Conservation (phyloP, 352 stramenopile species). For the Globisporangium paddicum region DNA sequence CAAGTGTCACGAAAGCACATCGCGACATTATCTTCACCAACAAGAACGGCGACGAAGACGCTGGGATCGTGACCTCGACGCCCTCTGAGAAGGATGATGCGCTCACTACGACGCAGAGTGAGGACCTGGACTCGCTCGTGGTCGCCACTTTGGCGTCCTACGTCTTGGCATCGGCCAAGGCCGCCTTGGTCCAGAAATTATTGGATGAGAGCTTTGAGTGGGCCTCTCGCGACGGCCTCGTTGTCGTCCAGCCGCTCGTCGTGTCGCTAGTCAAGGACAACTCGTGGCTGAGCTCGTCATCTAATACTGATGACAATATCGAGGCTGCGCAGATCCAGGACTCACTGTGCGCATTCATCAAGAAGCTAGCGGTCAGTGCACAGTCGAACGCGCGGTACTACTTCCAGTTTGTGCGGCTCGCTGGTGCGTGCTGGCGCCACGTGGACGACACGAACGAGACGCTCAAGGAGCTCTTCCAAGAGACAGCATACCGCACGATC, state of each 20-base stretch:
- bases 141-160: conserved; percentile 15
- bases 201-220: conserved; percentile 13
- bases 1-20: conserved; percentile 12
- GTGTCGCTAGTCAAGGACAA: conserved; percentile 16
- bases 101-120: conserved; percentile 11
- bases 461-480: conserved; percentile 20
- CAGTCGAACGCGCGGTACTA: conserved; percentile 16
- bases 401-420: conserved; percentile 17
- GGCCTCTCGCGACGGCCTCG: conserved; percentile 10
- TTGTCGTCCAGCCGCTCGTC: conserved; percentile 15
- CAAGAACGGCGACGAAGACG: conserved; percentile 19
- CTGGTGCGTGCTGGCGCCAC: conserved; percentile 15
- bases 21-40: conserved; percentile 36
- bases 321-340: neutral
- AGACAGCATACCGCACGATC: conserved; percentile 21
- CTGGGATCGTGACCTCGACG: neutral
- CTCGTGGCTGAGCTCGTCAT: neutral
- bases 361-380: conserved; percentile 14
- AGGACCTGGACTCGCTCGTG: conserved; percentile 16
- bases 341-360: conserved; percentile 12
- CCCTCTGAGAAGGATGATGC: neutral
- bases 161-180: conserved; percentile 4
- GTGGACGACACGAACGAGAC: neutral
- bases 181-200: conserved; percentile 7
- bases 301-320: neutral